Percentiles rank a stretch among this genome's conserved stretches.
phyloP scores from a whole-genome alignment of 2,329 filamentous ascomycete species.

The Aspergillus eucalypticola region DNA sequence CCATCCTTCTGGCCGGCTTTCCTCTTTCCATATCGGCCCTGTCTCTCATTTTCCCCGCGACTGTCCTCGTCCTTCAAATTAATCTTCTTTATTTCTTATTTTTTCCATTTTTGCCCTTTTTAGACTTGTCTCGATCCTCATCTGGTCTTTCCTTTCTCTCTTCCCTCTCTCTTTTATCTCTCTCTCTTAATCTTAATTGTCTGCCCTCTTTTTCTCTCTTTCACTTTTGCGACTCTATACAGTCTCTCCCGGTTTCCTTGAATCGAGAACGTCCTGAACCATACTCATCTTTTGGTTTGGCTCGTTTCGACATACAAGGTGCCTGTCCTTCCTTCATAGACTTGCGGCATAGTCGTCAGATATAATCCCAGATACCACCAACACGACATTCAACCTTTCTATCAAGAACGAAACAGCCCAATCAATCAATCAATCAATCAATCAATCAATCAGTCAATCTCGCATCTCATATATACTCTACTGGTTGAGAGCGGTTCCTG shows the following conservation, averaged over 20 bases:
- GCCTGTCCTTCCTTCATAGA: conserved; percentile 39
- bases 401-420: neutral
- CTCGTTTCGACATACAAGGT: conserved; percentile 27
- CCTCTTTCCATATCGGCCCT: conserved; percentile 31
- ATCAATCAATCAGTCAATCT: too few species aligned
- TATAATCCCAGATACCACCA: conserved; percentile 21
- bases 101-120: conserved; percentile 29
- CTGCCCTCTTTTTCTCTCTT: conserved; percentile 28
- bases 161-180: conserved; percentile 21
- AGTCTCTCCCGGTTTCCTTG: conserved; percentile 27
- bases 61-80: conserved; percentile 29
- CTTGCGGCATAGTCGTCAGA: conserved; percentile 24
- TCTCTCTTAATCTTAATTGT: conserved; percentile 16
- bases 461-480: conserved; percentile 4
- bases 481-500: conserved; percentile 13
- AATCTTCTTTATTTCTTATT: conserved; percentile 31
- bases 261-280: conserved; percentile 20
- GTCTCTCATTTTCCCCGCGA: conserved; percentile 38
- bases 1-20: conserved; percentile 27
- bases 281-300: conserved; percentile 19
- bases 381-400: neutral
- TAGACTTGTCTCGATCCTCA: conserved; percentile 31
- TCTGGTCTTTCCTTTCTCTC: conserved; percentile 33
- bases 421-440: too few species aligned
- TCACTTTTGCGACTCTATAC: conserved; percentile 22